Evolutionary conservation across 768 basidiomycete genomes (phyloP), one percentile per base, ranked within the genome.

Genomic region (Calocera cornea): DNA sequence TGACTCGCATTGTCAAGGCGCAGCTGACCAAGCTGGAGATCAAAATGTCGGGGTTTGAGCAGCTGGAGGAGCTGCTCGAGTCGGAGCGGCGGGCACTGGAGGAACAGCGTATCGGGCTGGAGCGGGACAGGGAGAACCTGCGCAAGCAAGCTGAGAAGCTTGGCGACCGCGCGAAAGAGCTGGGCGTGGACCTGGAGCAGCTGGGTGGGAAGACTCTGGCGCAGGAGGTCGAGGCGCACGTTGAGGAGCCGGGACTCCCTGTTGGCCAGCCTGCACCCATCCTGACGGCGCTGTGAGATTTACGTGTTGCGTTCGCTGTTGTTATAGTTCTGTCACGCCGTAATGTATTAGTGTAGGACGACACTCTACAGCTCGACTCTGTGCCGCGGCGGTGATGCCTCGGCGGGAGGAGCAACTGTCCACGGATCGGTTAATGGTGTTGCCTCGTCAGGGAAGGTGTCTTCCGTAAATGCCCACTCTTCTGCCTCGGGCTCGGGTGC

Each of bases 11-110:
- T 68, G 90, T 99, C 78, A 88, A 91, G 83, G 68, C 81, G 84
- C 72, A 91, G 83, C 63, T 79, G 31, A 76, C 74, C 34, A 98
- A 98, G 77, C 85, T 98, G 40, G 95, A 97, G 74, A 80, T 95
- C 66, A 98, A 99, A 82, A 90, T 94, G 86, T 78, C 84, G 1
- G 91, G 95, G 75, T 97, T 98, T 73, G 97, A 97, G 75, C 88
- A 92, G 76, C 80, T 99, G 67, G 97, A 99, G 75, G 88, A 90
- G 63, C 79, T 93, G 10, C 79, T 99, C 65, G 97, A 98, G 75
- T 88, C 92, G 65, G 97, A 99, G 77, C 83, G 93, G 67, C 83
- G 88, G 69, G 80, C 84, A 38, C 77, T 99, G 49, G 97, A 99
- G 80, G 85, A 86, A 60, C 86, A 89, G 24, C 83, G 90, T 66